Base-by-base conservation (phyloP, 305 asterid species). In the Caryopteris hybrid region DNA sequence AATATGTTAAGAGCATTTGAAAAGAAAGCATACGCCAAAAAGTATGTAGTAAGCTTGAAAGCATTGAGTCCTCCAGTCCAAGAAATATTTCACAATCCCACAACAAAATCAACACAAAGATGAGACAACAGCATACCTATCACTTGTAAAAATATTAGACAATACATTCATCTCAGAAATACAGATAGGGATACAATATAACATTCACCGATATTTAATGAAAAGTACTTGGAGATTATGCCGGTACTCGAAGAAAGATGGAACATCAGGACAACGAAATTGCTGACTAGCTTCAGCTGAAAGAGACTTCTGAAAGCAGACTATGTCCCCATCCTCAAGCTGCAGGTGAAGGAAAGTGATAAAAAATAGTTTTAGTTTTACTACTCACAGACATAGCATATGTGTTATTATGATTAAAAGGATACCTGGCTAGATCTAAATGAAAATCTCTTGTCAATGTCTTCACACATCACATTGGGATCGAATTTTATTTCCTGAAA, bases 321-420 rank as follows among this genome's bases (percentile, higher is more conserved):
- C 54, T 58, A 86, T 86, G 75, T 83, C 85, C 25, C 92, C 92
- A 83, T 86, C 82, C 71, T 75, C 83, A 46, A 83, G 85, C 89
- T 86, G 85, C 77, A 71, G 63, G 66, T 11, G 51, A 56, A 71
- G 74, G 23, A 55, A 74, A 69, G 52, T 46, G 48, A 67, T 64
- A 29, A 64, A 67, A 46, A 59, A n/a, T n/a, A n/a, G n/a, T n/a
- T n/a, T n/a, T 27, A 21, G 59, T 31, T 56, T 55, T 23, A 29
- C 59, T 34, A 52, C 55, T 34, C 69, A 55, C 34, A 46, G 17
- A 13, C 8, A 36, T 36, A 36, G 8, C 8, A 21, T 51, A 65
- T 53, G 34, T 11, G 16, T 27, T 43, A 50, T 33, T 42, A 42
- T 61, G 67, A 52, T 64, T 59, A 29, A 57, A 61, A 69, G 51